Evolutionary conservation across 2,329 filamentous ascomycete genomes (phyloP).

Genomic region (Pestalotiopsis sp.): DNA sequence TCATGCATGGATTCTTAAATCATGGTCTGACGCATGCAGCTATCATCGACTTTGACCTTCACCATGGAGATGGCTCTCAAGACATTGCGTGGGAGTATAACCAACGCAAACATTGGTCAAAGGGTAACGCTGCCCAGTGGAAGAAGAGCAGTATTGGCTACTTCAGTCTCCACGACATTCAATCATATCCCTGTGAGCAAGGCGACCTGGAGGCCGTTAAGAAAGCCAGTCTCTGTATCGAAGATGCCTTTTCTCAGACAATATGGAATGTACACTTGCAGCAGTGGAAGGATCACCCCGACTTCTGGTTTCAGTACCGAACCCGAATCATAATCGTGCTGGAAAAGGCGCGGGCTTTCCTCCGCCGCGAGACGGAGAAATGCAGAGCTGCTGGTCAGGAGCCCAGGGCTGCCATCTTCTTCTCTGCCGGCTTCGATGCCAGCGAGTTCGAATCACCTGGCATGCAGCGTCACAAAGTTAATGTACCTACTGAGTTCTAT

Average conservation of each 20-base stretch:
- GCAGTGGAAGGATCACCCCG: slow-evolving; percentile 77
- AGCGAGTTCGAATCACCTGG: slow-evolving; percentile 90
- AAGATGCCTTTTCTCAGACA: slow-evolving; percentile 90
- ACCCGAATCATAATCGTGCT: slow-evolving; percentile 75
- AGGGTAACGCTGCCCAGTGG: slow-evolving; percentile 67
- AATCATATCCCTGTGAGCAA: slow-evolving; percentile 94
- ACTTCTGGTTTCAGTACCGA: slow-evolving; percentile 91
- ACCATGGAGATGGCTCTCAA: slow-evolving; percentile 95
- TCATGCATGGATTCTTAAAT: slow-evolving; percentile 82
- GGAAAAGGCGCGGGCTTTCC: slow-evolving; percentile 77
- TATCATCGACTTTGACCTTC: slow-evolving; percentile 89
- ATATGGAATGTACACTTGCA: slow-evolving; percentile 97
- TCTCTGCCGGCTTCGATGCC: slow-evolving; percentile 95
- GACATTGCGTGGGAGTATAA: slow-evolving; percentile 93
- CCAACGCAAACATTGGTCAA: slow-evolving; percentile 61
- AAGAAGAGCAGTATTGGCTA: slow-evolving; percentile 92
- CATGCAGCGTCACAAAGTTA: slow-evolving; percentile 96
- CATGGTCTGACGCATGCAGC: slow-evolving; percentile 92
- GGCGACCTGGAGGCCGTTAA: slow-evolving; percentile 94
- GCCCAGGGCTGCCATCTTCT: slow-evolving; percentile 86
- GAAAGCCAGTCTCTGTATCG: slow-evolving; percentile 91
- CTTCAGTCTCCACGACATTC: slow-evolving; percentile 97
- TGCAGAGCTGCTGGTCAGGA: slow-evolving; percentile 60
- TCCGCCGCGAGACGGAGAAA: slow-evolving; percentile 72
- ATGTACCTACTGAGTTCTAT: slow-evolving; percentile 96